These are phyloP conservation scores for Saturnispora ahearnii DNA, from an alignment of 805 yeast genomes.

Conservation along the genomic window DNA sequence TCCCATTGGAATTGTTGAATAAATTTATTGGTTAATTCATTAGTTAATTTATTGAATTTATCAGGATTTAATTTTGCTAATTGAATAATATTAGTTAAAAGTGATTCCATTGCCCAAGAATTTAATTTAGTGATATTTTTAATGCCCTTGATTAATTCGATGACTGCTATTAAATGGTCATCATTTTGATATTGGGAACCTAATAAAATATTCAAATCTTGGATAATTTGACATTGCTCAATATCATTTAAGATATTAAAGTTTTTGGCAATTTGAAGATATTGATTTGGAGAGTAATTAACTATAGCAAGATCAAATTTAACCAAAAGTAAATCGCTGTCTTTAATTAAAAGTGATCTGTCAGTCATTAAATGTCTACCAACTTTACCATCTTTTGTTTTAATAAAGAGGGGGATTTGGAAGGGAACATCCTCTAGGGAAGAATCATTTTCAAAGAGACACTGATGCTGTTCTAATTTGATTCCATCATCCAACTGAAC, in stretches of 20 bases:
- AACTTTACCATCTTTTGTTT: constrained; percentile 28
- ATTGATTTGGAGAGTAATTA: constrained; percentile 31
- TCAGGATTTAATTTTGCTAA: constrained; percentile 20
- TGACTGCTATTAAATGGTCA: constrained; percentile 27
- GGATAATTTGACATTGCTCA: constrained; percentile 31
- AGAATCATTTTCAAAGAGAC: constrained; percentile 25
- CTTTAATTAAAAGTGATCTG: constrained; percentile 24
- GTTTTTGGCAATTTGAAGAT: constrained; percentile 20
- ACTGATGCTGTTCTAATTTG: constrained; percentile 35
- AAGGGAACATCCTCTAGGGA: constrained; percentile 45
- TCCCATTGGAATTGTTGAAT: constrained; percentile 33
- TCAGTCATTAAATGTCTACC: constrained; percentile 37
- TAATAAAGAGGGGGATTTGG: constrained; percentile 50
- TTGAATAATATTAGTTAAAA: constrained; percentile 25
- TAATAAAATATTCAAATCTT: constrained; percentile 33
- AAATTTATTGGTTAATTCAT: constrained; percentile 14
- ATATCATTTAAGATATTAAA: constrained; percentile 19
- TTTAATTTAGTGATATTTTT: constrained; percentile 22
- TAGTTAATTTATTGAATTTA: constrained; percentile 17
- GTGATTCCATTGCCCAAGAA: constrained; percentile 29
- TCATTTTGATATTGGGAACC: constrained; percentile 27
- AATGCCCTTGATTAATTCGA: constrained; percentile 26
- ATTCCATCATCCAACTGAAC: constrained; percentile 26
- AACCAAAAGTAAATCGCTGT: constrained; percentile 27
- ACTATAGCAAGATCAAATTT: constrained; percentile 40